Percentiles rank a stretch among this genome's conserved stretches.
Conservation (phyloP, 108 stramenopile species). For the Skeletonema menzelii region DNA sequence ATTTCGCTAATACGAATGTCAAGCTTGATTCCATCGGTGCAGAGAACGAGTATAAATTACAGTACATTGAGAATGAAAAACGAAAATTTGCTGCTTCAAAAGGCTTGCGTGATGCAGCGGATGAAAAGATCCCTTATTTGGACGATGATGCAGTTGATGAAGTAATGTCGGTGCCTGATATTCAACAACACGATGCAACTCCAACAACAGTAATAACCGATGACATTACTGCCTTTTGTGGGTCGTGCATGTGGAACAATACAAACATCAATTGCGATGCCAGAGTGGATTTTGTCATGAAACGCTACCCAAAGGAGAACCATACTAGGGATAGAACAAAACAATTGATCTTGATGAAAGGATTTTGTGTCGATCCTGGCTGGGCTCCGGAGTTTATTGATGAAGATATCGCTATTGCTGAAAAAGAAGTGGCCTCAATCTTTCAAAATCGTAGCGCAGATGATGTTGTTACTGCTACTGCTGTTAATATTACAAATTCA, state of each 20-base stretch:
- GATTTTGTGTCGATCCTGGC: background rate
- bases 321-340: background rate
- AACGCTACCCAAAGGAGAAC: background rate
- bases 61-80: background rate
- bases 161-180: background rate
- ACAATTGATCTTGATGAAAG: background rate
- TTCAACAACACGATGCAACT: background rate
- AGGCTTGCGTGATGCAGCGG: background rate
- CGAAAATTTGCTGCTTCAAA: background rate
- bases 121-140: background rate
- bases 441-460: background rate
- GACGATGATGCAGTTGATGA: background rate
- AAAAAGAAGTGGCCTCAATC: background rate
- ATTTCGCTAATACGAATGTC: background rate
- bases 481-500: background rate
- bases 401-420: background rate
- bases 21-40: background rate
- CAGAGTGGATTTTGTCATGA: background rate
- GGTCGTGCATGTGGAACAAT: background rate
- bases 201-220: background rate
- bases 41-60: background rate
- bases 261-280: background rate
- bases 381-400: constrained; percentile 1
- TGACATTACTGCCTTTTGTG: background rate
- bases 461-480: background rate